Evolutionary conservation across 768 basidiomycete genomes (phyloP).

Genomic region (Tylopilus rubrobrunneus): DNA sequence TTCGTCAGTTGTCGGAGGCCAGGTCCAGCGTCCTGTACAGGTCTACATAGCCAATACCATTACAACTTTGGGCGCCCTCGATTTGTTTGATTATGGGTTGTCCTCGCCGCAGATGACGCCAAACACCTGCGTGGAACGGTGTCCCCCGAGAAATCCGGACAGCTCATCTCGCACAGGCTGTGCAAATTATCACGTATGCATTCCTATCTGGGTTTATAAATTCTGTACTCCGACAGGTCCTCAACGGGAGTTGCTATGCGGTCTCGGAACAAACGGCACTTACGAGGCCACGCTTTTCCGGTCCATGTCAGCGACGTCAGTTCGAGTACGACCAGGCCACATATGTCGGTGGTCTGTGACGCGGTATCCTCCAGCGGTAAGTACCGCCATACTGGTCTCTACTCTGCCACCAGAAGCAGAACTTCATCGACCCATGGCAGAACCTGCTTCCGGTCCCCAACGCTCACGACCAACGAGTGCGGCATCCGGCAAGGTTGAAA

Average conservation of each 20-base stretch:
- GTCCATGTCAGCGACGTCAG: conserved; percentile 29
- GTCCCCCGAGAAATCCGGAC: background rate
- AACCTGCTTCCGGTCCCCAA: conserved; percentile 34
- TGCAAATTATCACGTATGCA: conserved; percentile 6
- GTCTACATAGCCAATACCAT: background rate
- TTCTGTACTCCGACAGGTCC: conserved; percentile 19
- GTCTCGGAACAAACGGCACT: conserved; percentile 21
- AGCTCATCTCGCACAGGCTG: background rate
- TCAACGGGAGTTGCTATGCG: conserved; percentile 32
- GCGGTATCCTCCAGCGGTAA: conserved; percentile 14
- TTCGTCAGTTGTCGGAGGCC: background rate
- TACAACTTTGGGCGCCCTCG: background rate
- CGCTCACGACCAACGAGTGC: conserved; percentile 32
- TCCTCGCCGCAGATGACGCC: background rate
- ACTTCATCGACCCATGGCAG: conserved; percentile 24
- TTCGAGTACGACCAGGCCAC: conserved; percentile 20
- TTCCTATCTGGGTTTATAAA: conserved; percentile 4
- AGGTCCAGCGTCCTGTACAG: background rate
- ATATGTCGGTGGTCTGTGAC: conserved; percentile 27
- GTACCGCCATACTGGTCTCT: conserved; percentile 27
- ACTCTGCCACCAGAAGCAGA: conserved; percentile 21
- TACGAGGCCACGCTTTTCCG: conserved; percentile 23
- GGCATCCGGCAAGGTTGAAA: conserved; percentile 30
- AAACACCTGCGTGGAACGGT: background rate
- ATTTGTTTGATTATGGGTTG: background rate